A percentile compares a stretch with the other conserved stretches of the same genome.
phyloP scores from a whole-genome alignment of 73 alveolate genomes.

The Halteria grandinella region DNA sequence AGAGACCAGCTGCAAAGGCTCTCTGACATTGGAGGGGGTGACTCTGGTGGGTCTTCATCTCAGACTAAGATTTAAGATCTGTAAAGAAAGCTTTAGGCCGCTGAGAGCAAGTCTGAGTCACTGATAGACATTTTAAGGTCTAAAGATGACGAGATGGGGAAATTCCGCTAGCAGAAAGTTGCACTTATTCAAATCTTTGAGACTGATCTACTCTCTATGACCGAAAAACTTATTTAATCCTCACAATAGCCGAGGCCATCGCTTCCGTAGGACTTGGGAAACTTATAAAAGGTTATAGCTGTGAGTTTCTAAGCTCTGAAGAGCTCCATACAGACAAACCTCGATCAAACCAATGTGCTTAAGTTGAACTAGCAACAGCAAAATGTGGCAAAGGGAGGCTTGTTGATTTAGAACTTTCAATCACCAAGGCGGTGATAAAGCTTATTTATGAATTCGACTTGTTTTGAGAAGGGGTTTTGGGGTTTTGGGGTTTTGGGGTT shows the following conservation, averaged over 20 bases:
- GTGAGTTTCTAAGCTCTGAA: slow-evolving; percentile 51
- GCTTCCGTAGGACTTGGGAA: slow-evolving; percentile 1
- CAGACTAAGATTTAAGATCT: background rate
- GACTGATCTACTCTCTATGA: slow-evolving; percentile 47
- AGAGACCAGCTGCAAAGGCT: slow-evolving; percentile 25
- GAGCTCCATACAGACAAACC: slow-evolving; percentile 33
- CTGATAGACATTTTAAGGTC: slow-evolving; percentile 4
- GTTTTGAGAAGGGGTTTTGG: too few relatives aligned
- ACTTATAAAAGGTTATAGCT: slow-evolving; percentile 29
- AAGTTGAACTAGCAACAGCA: slow-evolving; percentile 12
- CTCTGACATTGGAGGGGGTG: background rate
- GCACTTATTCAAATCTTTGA: slow-evolving; percentile 37
- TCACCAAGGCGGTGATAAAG: too few relatives aligned
- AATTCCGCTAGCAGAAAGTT: slow-evolving; percentile 6
- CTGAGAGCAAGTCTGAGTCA: slow-evolving; percentile 46
- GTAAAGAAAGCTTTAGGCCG: slow-evolving; percentile 35
- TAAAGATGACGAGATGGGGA: slow-evolving; percentile 42
- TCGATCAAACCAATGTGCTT: too few relatives aligned
- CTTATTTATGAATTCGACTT: too few relatives aligned
- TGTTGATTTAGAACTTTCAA: too few relatives aligned
- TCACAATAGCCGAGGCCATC: slow-evolving; percentile 2
- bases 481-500: too few relatives aligned
- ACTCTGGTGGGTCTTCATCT: background rate
- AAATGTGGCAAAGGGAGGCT: too few relatives aligned
- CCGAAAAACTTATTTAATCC: slow-evolving; percentile 31